A percentile compares a stretch with the other conserved stretches of the same genome.
These are phyloP conservation scores for Rhizopogon sp. DNA, from an alignment of 768 basidiomycete genomes.

Conservation along the genomic window DNA sequence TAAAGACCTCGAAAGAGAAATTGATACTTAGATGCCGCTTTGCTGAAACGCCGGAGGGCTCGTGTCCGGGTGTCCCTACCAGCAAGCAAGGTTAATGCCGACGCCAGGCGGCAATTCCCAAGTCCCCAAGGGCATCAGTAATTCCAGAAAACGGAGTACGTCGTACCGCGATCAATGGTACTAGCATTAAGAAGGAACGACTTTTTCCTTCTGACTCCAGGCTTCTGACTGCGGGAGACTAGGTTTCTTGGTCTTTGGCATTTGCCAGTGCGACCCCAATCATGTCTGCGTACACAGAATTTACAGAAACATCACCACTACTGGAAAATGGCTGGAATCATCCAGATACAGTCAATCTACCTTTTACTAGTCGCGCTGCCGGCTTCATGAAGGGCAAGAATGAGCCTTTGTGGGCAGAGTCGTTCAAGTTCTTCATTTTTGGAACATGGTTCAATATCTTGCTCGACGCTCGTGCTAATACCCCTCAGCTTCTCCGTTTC, in stretches of 20 bases:
- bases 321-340: slow-evolving; percentile 37
- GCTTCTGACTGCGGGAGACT: too few relatives aligned
- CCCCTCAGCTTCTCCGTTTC: slow-evolving; percentile 67
- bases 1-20: too few relatives aligned
- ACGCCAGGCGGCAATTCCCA: too few relatives aligned
- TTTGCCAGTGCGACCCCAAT: slow-evolving; percentile 1
- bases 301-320: slow-evolving; percentile 43
- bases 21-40: too few relatives aligned
- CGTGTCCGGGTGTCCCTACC: too few relatives aligned
- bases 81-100: too few relatives aligned
- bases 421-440: slow-evolving; percentile 57
- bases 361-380: slow-evolving; percentile 26
- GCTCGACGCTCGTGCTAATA: slow-evolving; percentile 54
- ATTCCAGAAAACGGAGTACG: too few relatives aligned
- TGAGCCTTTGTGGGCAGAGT: slow-evolving; percentile 56
- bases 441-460: slow-evolving; percentile 71
- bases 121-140: too few relatives aligned
- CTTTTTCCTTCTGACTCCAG: too few relatives aligned
- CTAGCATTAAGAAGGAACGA: too few relatives aligned
- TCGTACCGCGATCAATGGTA: too few relatives aligned
- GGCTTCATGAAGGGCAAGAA: slow-evolving; percentile 46
- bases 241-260: not conserved
- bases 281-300: slow-evolving; percentile 32
- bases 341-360: slow-evolving; percentile 9
- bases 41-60: too few relatives aligned